Evolutionary conservation across 345 rosid species (phyloP).

Genomic region (Cardamine resedifolia): DNA sequence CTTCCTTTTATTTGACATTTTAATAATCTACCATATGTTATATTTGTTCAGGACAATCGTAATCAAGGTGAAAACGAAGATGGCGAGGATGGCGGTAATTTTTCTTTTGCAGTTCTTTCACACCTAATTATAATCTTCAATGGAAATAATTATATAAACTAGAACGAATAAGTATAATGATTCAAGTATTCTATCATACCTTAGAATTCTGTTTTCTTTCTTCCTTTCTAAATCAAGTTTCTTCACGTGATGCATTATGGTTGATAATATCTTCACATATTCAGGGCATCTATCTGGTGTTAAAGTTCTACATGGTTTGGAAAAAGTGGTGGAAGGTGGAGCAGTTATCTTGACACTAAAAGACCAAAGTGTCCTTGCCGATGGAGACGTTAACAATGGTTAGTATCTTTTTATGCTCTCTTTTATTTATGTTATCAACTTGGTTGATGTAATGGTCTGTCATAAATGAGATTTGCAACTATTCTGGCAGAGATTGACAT

Average conservation of each 20-base stretch:
- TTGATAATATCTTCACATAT: conserved; percentile 12
- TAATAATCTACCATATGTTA: conserved; percentile 14
- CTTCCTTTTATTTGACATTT: conserved; percentile 13
- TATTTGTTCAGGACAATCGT: conserved; percentile 62
- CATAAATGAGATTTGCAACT: conserved; percentile 44
- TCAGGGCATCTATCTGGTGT: conserved; percentile 66
- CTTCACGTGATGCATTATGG: conserved; percentile 18
- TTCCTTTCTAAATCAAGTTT: conserved; percentile 11
- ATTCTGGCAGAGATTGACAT: conserved; percentile 75
- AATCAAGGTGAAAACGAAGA: conserved; percentile 73
- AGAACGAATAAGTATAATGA: not conserved
- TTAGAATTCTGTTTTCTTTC: not conserved
- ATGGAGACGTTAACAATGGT: conserved; percentile 90
- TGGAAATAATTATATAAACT: not conserved
- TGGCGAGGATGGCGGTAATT: conserved; percentile 47
- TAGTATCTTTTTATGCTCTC: conserved; percentile 32
- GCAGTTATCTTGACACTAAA: conserved; percentile 93
- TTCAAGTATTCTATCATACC: not conserved
- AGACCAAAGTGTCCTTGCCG: conserved; percentile 84
- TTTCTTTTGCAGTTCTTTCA: conserved; percentile 16
- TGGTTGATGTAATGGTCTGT: conserved; percentile 33
- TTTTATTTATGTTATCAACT: conserved; percentile 16
- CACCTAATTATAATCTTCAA: not conserved
- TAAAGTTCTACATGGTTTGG: conserved; percentile 88
- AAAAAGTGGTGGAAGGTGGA: conserved; percentile 92